These are phyloP conservation scores for Phlegmacium glaucopus DNA, from an alignment of 768 basidiomycete species.

Conservation along the genomic window DNA sequence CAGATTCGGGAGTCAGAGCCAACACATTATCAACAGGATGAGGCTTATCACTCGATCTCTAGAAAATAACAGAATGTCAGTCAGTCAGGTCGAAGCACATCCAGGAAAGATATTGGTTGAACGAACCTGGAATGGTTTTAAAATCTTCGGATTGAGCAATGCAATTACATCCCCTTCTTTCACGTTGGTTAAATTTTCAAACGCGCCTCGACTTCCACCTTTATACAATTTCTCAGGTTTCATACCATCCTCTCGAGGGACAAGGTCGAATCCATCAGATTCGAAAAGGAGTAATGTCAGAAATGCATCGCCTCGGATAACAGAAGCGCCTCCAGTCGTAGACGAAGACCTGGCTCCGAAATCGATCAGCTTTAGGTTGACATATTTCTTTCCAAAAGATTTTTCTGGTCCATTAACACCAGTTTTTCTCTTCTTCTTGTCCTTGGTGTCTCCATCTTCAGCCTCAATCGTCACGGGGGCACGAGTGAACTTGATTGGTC, in stretches of 20 bases:
- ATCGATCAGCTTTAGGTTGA: conserved; percentile 82
- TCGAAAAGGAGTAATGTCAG: conserved; percentile 87
- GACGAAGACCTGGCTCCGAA: conserved; percentile 69
- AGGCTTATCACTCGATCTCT: conserved; percentile 53
- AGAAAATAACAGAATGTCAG: background rate
- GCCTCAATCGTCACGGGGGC: conserved; percentile 57
- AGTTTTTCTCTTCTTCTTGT: conserved; percentile 32
- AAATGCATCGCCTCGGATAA: conserved; percentile 78
- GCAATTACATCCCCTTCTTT: conserved; percentile 89
- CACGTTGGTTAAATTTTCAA: conserved; percentile 81
- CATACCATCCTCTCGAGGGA: conserved; percentile 48
- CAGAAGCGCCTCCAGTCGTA: conserved; percentile 49
- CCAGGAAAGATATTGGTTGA: background rate
- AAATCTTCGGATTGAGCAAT: conserved; percentile 80
- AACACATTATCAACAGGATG: conserved; percentile 82
- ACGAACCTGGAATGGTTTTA: conserved; percentile 84
- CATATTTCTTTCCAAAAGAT: conserved; percentile 70
- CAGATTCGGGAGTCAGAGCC: conserved; percentile 82
- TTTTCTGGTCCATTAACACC: conserved; percentile 38
- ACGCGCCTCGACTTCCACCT: conserved; percentile 92
- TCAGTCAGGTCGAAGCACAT: background rate
- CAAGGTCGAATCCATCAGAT: conserved; percentile 64
- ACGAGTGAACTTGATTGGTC: conserved; percentile 69
- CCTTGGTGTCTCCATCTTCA: conserved; percentile 38
- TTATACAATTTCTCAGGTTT: conserved; percentile 64